Base-by-base conservation (phyloP, 768 basidiomycete species). In the Tephrocybe sp. region DNA sequence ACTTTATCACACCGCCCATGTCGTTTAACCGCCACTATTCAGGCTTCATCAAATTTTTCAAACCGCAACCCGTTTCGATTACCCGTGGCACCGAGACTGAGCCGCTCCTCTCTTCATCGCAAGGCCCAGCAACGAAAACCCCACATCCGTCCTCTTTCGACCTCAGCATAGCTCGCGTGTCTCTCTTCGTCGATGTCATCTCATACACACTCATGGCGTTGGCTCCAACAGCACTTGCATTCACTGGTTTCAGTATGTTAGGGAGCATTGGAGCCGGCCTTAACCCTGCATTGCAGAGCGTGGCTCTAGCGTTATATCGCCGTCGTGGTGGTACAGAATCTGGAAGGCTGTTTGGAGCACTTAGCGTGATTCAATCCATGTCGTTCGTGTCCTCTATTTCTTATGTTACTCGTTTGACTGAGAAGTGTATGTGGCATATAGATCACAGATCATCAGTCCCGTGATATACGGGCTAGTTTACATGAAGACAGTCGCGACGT, bases 341-440 rank as follows among this genome's bases (percentile, higher is more conserved):
- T 11, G 93, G 91, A 2, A 75, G 72, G 57, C 71, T 97, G 15
- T 94, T 93, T 59, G 93, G 91, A 11, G 91, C 83, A 3, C 56
- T 94, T 49, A 83, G 84, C 48, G 87, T 94, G 23, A 56, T 91
- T 3, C 80, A 87, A 53, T 82, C 86, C 4, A 60, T 91, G 9
- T 74, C 82, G 82, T 85, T 52, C 13, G 69, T 66, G 24, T 36
- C 38, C 36, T 30, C 9, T 16, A 23, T 23, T 37, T 39, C 8
- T 6, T 34, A 16, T 37, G n/a, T n/a, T n/a, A n/a, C n/a, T n/a
- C n/a, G n/a, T n/a, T n/a, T n/a, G n/a, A n/a, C n/a, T n/a, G n/a
- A n/a, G n/a, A n/a, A n/a, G n/a, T n/a, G n/a, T n/a, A n/a, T 41
- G 37, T 37, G 27, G 18, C n/a, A 7, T 27, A 6, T 61, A 88